Evolutionary conservation across 345 rosid genomes (phyloP).

Genomic region (Salix dunnii): DNA sequence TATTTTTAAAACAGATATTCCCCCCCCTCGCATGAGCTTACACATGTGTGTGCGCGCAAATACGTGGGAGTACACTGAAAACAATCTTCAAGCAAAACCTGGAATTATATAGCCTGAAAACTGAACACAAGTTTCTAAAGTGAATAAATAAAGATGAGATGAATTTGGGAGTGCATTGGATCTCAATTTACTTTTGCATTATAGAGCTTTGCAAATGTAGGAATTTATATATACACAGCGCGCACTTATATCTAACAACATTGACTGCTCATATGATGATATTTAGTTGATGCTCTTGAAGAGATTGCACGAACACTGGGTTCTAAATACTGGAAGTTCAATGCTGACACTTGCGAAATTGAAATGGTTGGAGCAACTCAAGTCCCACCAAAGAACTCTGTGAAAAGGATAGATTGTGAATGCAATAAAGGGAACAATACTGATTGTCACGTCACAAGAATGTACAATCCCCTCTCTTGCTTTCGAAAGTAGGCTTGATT

Average conservation of each 20-base stretch:
- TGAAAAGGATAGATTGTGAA: slow-evolving; percentile 29
- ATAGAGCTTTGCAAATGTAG: neutral
- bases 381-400: slow-evolving; percentile 15
- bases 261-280: slow-evolving; percentile 8
- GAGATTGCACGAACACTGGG: slow-evolving; percentile 50
- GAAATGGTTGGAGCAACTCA: slow-evolving; percentile 20
- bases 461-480: slow-evolving; percentile 35
- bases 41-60: neutral
- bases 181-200: neutral
- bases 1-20: neutral
- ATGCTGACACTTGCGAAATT: slow-evolving; percentile 37
- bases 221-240: neutral
- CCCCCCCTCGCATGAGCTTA: neutral
- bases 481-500: neutral
- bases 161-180: neutral
- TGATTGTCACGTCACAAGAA: slow-evolving; percentile 45
- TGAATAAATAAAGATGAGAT: neutral
- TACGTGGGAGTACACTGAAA: too few relatives aligned
- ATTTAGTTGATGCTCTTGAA: slow-evolving; percentile 47
- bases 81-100: neutral
- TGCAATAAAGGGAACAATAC: slow-evolving; percentile 30
- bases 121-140: neutral
- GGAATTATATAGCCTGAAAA: neutral
- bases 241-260: neutral
- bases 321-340: slow-evolving; percentile 44